Evolutionary conservation across 2,329 filamentous ascomycete species (phyloP).

Genomic region (Verticillium alfalfae): DNA sequence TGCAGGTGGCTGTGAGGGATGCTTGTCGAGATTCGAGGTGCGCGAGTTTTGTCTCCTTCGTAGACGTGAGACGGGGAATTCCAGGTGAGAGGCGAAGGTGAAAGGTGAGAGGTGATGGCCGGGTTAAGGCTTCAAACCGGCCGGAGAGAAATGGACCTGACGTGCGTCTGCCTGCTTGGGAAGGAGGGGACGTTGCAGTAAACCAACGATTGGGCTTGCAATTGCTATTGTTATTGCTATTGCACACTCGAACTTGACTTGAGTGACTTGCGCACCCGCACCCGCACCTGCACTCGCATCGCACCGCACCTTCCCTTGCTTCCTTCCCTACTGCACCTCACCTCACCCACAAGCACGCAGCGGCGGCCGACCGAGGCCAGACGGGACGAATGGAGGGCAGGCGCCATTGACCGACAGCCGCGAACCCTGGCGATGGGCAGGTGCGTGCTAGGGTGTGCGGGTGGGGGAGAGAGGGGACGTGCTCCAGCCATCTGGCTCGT

Average conservation of each 20-base stretch:
- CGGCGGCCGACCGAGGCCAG: not conserved
- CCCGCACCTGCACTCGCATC: not conserved
- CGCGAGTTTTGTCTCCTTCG: not conserved
- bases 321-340: not conserved
- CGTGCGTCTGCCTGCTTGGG: not conserved
- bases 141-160: not conserved
- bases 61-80: not conserved
- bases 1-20: not conserved
- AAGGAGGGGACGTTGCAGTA: not conserved
- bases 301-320: not conserved
- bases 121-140: not conserved
- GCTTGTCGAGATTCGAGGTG: not conserved
- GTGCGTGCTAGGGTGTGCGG: not conserved
- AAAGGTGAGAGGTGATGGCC: not conserved
- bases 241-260: not conserved
- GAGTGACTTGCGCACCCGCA: not conserved
- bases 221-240: not conserved
- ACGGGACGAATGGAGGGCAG: not conserved
- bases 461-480: not conserved
- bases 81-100: not conserved
- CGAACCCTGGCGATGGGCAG: not conserved
- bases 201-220: not conserved
- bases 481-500: not conserved
- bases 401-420: not conserved
- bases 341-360: not conserved